Evolutionary conservation across 164 flowering plant species (phyloP).

Genomic region (Nelumbo lutea): DNA sequence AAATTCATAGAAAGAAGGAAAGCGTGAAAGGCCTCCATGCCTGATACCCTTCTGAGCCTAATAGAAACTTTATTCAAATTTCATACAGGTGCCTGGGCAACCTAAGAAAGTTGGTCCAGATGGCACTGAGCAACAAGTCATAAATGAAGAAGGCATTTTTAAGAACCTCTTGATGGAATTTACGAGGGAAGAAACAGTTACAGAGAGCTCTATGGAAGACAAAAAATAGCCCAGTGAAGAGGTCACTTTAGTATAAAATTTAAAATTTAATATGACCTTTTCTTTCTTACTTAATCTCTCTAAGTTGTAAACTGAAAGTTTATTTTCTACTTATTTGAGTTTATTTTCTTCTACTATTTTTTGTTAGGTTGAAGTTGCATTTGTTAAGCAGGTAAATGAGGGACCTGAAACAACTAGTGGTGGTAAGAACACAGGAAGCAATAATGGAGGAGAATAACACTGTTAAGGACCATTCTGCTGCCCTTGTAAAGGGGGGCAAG

Average conservation of each 20-base stretch:
- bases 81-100: neutral
- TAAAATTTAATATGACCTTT: too few relatives aligned
- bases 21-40: too few relatives aligned
- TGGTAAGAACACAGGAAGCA: neutral
- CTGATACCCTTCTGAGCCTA: too few relatives aligned
- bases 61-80: neutral
- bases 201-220: constrained; percentile 3
- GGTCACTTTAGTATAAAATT: constrained; percentile 1
- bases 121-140: neutral
- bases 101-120: neutral
- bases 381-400: neutral
- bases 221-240: neutral
- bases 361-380: neutral
- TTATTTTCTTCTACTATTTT: neutral
- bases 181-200: constrained; percentile 5
- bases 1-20: too few relatives aligned
- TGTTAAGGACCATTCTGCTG: neutral
- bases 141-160: neutral
- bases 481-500: neutral
- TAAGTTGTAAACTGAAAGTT: neutral
- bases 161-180: neutral
- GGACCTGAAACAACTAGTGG: neutral
- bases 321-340: neutral
- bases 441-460: neutral
- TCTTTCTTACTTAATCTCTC: neutral